Evolutionary conservation across 2,329 filamentous ascomycete species (phyloP).

Genomic region (Bipolaris sorokiniana): DNA sequence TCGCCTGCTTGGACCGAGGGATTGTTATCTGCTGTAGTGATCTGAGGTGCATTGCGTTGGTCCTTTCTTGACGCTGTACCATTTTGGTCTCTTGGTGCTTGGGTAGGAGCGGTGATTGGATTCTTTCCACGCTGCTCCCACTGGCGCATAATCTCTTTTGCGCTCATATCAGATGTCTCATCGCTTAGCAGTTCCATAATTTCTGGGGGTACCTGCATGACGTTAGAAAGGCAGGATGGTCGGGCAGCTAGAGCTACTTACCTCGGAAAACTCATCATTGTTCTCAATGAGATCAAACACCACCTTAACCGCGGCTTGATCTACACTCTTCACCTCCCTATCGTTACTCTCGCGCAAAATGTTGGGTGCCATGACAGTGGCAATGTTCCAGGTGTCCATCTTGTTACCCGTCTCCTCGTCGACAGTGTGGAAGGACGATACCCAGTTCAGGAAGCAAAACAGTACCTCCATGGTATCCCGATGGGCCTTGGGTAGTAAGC

Average conservation of each 20-base stretch:
- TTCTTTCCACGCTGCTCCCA: conserved; percentile 81
- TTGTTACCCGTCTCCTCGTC: conserved; percentile 97
- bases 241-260: conserved; percentile 59
- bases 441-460: conserved; percentile 97
- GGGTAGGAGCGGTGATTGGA: conserved; percentile 61
- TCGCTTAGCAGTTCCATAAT: conserved; percentile 86
- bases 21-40: conserved; percentile 84
- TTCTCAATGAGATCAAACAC: conserved; percentile 89
- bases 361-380: conserved; percentile 96
- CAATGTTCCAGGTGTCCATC: conserved; percentile 98
- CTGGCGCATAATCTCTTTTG: conserved; percentile 94
- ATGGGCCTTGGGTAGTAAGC: conserved; percentile 88
- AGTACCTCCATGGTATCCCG: conserved; percentile 93
- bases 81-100: conserved; percentile 43
- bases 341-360: conserved; percentile 75
- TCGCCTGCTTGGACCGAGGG: conserved; percentile 83
- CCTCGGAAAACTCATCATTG: conserved; percentile 97
- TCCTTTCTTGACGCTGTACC: conserved; percentile 61
- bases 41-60: conserved; percentile 58
- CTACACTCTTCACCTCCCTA: conserved; percentile 69
- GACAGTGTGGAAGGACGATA: conserved; percentile 93
- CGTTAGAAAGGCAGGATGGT: conserved; percentile 26
- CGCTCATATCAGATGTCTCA: conserved; percentile 84
- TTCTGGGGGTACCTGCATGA: conserved; percentile 83
- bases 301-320: conserved; percentile 91